Conservation (phyloP, 176 grass and related monocot genomes). For the Pontederia crassipes region DNA sequence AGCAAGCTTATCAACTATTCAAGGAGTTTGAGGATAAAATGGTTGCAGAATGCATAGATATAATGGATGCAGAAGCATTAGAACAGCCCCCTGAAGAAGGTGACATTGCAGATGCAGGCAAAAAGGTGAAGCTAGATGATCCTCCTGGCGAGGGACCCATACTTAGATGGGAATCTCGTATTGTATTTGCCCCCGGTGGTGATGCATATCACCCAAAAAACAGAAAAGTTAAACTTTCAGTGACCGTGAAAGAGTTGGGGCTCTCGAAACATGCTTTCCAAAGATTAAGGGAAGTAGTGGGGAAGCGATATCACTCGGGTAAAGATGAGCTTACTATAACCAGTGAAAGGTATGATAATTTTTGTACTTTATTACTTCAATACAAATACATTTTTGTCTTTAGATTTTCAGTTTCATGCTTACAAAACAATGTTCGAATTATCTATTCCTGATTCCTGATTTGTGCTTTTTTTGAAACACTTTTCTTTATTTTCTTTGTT, state of each 20-base stretch:
- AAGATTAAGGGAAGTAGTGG: slow-evolving; percentile 74
- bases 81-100: slow-evolving; percentile 32
- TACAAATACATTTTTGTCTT: no score
- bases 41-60: slow-evolving; percentile 40
- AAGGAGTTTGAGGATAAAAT: slow-evolving; percentile 87
- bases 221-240: slow-evolving; percentile 80
- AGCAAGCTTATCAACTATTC: slow-evolving; percentile 76
- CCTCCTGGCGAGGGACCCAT: slow-evolving; percentile 81
- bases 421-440: no score
- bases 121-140: slow-evolving; percentile 56
- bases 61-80: slow-evolving; percentile 32
- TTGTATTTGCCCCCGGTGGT: slow-evolving; percentile 80
- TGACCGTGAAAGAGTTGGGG: slow-evolving; percentile 80
- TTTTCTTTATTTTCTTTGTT: no score
- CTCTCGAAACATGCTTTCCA: slow-evolving; percentile 61
- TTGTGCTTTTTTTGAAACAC: no score
- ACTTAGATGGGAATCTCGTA: slow-evolving; percentile 77
- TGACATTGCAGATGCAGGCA: slow-evolving; percentile 26
- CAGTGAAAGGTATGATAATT: slow-evolving; percentile 65
- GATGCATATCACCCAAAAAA: slow-evolving; percentile 89
- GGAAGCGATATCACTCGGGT: slow-evolving; percentile 80
- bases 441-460: no score
- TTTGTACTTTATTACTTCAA: neutral
- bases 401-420: no score
- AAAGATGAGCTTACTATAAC: slow-evolving; percentile 83